These are phyloP conservation scores for Phoenix dactylifera DNA, from an alignment of 176 grass and related monocot species.

Conservation along the genomic window DNA sequence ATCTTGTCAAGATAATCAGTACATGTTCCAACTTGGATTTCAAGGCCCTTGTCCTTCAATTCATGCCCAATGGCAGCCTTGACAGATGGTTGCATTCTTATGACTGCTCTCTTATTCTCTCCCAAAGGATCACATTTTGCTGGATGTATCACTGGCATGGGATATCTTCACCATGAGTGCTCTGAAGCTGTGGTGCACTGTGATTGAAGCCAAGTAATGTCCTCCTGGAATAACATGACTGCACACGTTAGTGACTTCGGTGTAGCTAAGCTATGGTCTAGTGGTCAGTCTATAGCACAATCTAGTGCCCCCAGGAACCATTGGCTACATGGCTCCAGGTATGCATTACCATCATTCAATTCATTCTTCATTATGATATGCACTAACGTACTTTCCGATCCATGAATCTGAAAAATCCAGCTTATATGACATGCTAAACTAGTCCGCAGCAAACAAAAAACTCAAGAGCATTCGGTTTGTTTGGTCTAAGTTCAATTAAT, in stretches of 20 bases:
- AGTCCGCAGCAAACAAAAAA: too few relatives aligned
- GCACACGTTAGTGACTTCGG: conserved; percentile 22
- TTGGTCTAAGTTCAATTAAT: too few relatives aligned
- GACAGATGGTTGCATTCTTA: conserved; percentile 17
- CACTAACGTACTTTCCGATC: too few relatives aligned
- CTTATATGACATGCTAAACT: too few relatives aligned
- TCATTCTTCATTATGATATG: too few relatives aligned
- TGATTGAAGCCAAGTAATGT: conserved; percentile 27
- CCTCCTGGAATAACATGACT: conserved; percentile 27
- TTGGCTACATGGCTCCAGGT: conserved; percentile 26
- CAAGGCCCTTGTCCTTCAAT: conserved; percentile 20
- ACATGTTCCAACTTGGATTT: conserved; percentile 25
- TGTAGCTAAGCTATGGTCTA: conserved; percentile 6
- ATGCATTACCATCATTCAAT: neutral
- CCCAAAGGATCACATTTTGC: conserved; percentile 7
- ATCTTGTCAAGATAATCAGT: conserved; percentile 19
- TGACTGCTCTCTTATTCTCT: conserved; percentile 1
- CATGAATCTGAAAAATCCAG: too few relatives aligned
- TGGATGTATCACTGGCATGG: conserved; percentile 17
- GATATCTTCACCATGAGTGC: conserved; percentile 19
- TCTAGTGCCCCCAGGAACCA: conserved; percentile 9
- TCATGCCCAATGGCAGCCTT: conserved; percentile 25
- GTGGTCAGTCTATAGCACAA: conserved; percentile 9
- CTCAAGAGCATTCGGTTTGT: too few relatives aligned
- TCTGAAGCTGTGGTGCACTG: conserved; percentile 21